phyloP scores from a whole-genome alignment of 2,329 filamentous ascomycete genomes.

The Fusarium albosuccineum region DNA sequence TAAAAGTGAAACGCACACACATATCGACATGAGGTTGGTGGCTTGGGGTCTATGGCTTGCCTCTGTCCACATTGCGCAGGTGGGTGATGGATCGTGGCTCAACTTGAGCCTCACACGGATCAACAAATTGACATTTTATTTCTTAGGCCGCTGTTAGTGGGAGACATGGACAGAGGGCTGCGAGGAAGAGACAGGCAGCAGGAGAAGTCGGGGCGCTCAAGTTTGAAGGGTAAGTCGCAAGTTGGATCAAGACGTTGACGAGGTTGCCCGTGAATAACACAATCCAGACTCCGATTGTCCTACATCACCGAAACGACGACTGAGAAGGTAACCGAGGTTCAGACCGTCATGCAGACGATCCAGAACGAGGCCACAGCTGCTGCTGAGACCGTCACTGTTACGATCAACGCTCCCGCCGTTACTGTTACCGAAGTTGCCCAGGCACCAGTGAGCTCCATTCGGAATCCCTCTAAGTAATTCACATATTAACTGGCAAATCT shows the following conservation, averaged over 20 bases:
- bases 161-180: slow-evolving; percentile 26
- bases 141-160: slow-evolving; percentile 33
- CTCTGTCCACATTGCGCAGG: slow-evolving; percentile 38
- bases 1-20: no score
- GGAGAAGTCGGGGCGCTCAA: slow-evolving; percentile 25
- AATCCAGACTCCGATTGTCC: slow-evolving; percentile 40
- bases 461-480: no score
- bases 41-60: slow-evolving; percentile 30
- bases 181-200: slow-evolving; percentile 36
- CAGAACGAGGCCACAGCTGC: slow-evolving; percentile 5
- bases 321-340: slow-evolving; percentile 35
- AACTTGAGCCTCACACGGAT: not conserved
- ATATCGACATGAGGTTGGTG: slow-evolving; percentile 30
- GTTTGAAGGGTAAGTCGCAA: slow-evolving; percentile 43
- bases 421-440: slow-evolving; percentile 30
- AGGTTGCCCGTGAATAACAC: slow-evolving; percentile 3
- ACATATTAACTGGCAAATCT: not conserved
- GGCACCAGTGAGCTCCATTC: slow-evolving; percentile 27
- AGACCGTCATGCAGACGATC: slow-evolving; percentile 30
- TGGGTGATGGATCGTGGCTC: slow-evolving; percentile 6
- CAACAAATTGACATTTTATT: slow-evolving; percentile 3
- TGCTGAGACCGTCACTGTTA: slow-evolving; percentile 37
- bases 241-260: no score
- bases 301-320: slow-evolving; percentile 44
- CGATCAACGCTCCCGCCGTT: slow-evolving; percentile 25